A percentile compares a stretch with the other conserved stretches of the same genome.
Evolutionary conservation across 2,329 filamentous ascomycete species (phyloP).

Genomic region (Aschersonia sp.): DNA sequence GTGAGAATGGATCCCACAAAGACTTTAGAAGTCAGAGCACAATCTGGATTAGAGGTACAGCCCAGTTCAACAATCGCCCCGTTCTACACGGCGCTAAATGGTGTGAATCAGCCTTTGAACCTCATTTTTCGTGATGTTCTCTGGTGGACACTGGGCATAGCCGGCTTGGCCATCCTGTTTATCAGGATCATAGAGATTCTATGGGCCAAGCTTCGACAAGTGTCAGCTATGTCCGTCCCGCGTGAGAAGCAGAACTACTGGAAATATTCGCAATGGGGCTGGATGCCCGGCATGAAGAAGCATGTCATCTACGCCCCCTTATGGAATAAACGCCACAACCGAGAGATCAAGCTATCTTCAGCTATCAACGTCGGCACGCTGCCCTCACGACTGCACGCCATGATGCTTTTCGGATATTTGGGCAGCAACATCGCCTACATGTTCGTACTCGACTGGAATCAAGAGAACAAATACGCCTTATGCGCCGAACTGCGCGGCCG

Average conservation of each 20-base stretch:
- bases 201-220: constrained; percentile 42
- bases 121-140: constrained; percentile 39
- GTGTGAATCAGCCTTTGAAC: constrained; percentile 46
- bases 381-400: constrained; percentile 47
- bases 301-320: constrained; percentile 46
- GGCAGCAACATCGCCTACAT: constrained; percentile 49
- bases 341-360: constrained; percentile 47
- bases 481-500: constrained; percentile 75
- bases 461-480: constrained; percentile 45
- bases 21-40: constrained; percentile 15
- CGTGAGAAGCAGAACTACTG: constrained; percentile 43
- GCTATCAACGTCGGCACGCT: constrained; percentile 48
- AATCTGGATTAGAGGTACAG: constrained; percentile 14
- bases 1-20: constrained; percentile 19
- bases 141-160: constrained; percentile 46
- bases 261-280: constrained; percentile 40
- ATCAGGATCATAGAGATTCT: constrained; percentile 39
- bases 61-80: constrained; percentile 36
- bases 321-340: constrained; percentile 51
- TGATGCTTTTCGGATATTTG: constrained; percentile 42
- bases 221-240: constrained; percentile 40
- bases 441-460: constrained; percentile 45
- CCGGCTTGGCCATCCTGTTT: constrained; percentile 36
- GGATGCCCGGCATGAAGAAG: constrained; percentile 49
- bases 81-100: constrained; percentile 41